phyloP scores from a whole-genome alignment of 73 alveolate species.

The Paramecium primaurelia region DNA sequence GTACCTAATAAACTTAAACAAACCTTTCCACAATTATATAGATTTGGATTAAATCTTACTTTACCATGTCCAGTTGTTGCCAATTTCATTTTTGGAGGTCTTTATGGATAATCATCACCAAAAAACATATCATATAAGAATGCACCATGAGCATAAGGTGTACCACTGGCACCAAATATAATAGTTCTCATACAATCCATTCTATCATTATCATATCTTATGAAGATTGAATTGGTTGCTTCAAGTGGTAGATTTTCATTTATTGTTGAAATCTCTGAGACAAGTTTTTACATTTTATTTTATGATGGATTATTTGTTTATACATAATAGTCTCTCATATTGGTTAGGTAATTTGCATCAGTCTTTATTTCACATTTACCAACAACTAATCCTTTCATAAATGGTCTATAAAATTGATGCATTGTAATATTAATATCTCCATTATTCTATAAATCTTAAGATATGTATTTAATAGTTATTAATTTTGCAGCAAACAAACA shows the following conservation, averaged over 20 bases:
- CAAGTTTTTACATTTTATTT: conserved; percentile 64
- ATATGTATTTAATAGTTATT: background rate
- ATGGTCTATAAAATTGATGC: background rate
- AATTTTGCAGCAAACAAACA: conserved; percentile 8
- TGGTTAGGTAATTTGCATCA: background rate
- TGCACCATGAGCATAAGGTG: conserved; percentile 98
- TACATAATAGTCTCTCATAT: background rate
- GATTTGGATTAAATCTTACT: conserved; percentile 92
- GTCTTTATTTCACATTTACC: background rate
- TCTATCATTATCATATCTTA: conserved; percentile 85
- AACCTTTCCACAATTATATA: conserved; percentile 93
- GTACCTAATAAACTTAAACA: conserved; percentile 91
- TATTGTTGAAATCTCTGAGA: conserved; percentile 90
- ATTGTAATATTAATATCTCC: background rate
- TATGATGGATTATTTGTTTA: conserved; percentile 29
- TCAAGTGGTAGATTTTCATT: conserved; percentile 91
- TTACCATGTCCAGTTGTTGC: conserved; percentile 92
- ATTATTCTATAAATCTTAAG: background rate
- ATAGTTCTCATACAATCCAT: conserved; percentile 94
- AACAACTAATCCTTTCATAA: conserved; percentile 20
- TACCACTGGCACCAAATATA: conserved; percentile 92
- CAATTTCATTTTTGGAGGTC: conserved; percentile 87
- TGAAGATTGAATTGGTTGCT: conserved; percentile 91
- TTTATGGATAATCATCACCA: conserved; percentile 85
- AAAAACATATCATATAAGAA: conserved; percentile 88